Percentiles rank a stretch among this genome's conserved stretches.
These are phyloP conservation scores for Arachnopeziza araneosa DNA, from an alignment of 2,329 filamentous ascomycete genomes.

Conservation along the genomic window DNA sequence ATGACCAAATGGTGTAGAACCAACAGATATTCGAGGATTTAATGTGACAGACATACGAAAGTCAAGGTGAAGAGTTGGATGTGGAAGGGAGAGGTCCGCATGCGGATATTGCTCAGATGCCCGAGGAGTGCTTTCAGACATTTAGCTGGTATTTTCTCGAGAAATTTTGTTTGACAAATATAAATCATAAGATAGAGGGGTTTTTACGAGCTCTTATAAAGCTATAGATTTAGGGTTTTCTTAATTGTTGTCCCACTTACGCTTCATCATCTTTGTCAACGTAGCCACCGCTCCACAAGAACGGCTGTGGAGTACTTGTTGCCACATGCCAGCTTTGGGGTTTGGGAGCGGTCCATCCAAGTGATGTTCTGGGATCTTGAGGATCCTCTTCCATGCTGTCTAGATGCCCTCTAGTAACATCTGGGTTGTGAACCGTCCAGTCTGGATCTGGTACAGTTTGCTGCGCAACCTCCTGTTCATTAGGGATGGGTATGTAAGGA, in stretches of 20 bases:
- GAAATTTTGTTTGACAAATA: neutral
- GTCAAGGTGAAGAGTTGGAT: constrained; percentile 43
- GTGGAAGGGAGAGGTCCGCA: constrained; percentile 39
- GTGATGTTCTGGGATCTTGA: constrained; percentile 4
- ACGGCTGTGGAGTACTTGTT: constrained; percentile 4
- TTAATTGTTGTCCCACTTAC: neutral
- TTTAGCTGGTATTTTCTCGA: constrained; percentile 2
- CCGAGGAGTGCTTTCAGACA: constrained; percentile 15
- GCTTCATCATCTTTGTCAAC: neutral
- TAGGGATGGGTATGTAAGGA: neutral
- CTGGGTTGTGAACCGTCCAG: constrained; percentile 18
- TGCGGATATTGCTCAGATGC: constrained; percentile 25
- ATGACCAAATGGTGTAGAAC: constrained; percentile 35
- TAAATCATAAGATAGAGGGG: neutral
- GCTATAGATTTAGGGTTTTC: neutral
- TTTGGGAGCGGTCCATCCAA: constrained; percentile 6
- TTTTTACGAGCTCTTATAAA: neutral
- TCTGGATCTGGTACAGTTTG: constrained; percentile 3
- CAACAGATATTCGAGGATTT: constrained; percentile 39
- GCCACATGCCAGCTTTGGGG: neutral
- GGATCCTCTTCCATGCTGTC: neutral
- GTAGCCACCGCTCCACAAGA: neutral
- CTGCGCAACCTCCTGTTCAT: neutral
- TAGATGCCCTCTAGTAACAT: constrained; percentile 11
- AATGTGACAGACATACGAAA: constrained; percentile 45